Evolutionary conservation across 306 rosid genomes (phyloP).

Genomic region (Cucumis hystrix): DNA sequence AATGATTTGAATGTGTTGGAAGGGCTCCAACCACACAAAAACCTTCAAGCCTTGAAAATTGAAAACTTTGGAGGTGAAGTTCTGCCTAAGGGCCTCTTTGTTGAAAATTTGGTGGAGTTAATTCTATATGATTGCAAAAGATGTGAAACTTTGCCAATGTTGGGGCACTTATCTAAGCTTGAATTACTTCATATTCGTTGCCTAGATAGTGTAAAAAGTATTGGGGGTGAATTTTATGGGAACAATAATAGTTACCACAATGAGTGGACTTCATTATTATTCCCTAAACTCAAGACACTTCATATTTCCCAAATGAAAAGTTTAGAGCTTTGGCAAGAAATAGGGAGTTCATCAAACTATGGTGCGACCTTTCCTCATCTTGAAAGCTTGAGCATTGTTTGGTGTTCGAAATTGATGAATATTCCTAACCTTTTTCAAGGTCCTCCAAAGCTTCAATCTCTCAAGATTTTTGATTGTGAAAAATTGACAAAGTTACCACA

Average conservation of each 20-base stretch:
- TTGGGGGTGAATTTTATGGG: neutral
- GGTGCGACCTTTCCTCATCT: neutral
- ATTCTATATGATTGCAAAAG: neutral
- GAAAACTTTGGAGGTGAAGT: neutral
- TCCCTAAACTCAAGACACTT: neutral
- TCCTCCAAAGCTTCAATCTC: neutral
- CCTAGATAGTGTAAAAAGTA: neutral
- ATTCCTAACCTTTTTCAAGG: neutral
- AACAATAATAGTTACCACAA: neutral
- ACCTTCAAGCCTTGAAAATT: neutral
- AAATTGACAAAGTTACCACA: neutral
- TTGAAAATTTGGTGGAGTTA: neutral
- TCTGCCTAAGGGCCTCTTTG: neutral
- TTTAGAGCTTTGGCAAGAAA: neutral
- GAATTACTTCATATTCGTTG: neutral
- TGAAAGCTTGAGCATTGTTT: neutral
- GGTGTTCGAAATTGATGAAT: neutral
- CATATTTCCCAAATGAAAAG: neutral
- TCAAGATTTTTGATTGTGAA: neutral
- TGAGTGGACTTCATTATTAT: neutral
- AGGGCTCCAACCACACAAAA: slow-evolving; percentile 7
- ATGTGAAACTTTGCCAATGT: neutral
- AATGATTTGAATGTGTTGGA: neutral
- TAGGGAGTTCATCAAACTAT: neutral
- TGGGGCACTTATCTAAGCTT: neutral